Conservation (phyloP, 2,329 filamentous ascomycete species). For the Keithomyces neogunnii region DNA sequence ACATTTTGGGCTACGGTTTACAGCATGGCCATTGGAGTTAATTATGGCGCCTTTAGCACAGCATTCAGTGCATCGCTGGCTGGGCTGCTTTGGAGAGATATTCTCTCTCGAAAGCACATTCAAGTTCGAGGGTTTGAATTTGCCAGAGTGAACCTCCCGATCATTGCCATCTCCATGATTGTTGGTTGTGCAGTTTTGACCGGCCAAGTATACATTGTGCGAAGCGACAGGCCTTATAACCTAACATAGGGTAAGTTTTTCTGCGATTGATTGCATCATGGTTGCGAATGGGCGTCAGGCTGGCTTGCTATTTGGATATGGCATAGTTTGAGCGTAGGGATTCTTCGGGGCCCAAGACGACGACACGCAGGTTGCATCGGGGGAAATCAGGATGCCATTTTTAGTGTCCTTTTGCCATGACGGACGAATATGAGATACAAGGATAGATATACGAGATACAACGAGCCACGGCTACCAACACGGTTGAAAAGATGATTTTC, state of each 20-base stretch:
- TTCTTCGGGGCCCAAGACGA: too few species aligned
- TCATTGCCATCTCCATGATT: slow-evolving; percentile 60
- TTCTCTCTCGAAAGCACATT: slow-evolving; percentile 60
- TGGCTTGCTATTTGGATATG: background rate
- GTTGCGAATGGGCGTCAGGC: too few species aligned
- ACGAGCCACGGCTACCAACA: background rate
- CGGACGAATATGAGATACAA: background rate
- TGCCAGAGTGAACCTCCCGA: slow-evolving; percentile 59
- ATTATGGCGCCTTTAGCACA: slow-evolving; percentile 66
- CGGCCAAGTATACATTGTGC: slow-evolving; percentile 52
- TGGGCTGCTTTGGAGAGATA: slow-evolving; percentile 65
- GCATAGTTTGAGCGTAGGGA: background rate
- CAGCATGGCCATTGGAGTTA: slow-evolving; percentile 65
- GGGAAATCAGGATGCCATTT: too few species aligned
- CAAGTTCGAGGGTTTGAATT: slow-evolving; percentile 56
- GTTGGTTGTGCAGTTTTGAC: slow-evolving; percentile 54
- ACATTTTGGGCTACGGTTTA: slow-evolving; percentile 70
- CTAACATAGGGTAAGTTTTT: background rate
- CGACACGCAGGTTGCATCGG: too few species aligned
- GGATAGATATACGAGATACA: background rate
- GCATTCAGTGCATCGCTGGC: slow-evolving; percentile 65
- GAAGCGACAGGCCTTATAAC: slow-evolving; percentile 9
- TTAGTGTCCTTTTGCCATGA: too few species aligned
- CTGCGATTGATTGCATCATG: too few species aligned
- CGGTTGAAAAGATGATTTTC: too few species aligned